Evolutionary conservation across 768 basidiomycete genomes (phyloP).

Genomic region (Leccinum uliginosum): DNA sequence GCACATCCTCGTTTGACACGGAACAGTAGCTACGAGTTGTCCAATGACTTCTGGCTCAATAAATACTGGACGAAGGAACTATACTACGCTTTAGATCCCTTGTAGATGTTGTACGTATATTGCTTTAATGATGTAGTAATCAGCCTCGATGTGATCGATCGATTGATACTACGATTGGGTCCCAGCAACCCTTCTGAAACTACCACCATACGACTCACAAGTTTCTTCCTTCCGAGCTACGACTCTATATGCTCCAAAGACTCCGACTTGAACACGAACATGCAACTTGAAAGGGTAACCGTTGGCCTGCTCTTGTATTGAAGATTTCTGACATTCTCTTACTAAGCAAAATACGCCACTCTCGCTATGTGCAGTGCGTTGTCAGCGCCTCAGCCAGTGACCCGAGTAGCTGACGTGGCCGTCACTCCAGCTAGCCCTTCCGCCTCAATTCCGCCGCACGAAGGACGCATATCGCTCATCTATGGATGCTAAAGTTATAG

Average conservation of each 20-base stretch:
- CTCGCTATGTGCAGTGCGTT: neutral
- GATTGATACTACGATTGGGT: neutral
- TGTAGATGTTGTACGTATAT: neutral
- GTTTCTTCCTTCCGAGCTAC: too few relatives aligned
- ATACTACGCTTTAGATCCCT: neutral
- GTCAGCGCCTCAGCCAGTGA: neutral
- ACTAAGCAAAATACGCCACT: neutral
- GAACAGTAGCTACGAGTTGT: neutral
- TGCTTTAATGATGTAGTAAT: too few relatives aligned
- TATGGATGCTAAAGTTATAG: neutral
- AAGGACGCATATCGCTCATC: neutral
- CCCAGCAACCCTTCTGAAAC: neutral
- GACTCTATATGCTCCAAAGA: too few relatives aligned
- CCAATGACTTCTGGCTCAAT: neutral
- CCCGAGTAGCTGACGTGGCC: neutral
- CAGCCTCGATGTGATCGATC: neutral
- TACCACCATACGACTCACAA: too few relatives aligned
- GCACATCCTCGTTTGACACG: neutral
- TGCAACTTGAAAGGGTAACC: too few relatives aligned
- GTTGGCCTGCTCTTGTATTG: neutral
- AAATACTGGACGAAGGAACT: neutral
- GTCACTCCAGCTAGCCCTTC: neutral
- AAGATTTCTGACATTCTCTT: neutral
- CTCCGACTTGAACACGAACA: too few relatives aligned
- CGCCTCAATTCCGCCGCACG: neutral